A percentile compares a stretch with the other conserved stretches of the same genome.
Conservation (phyloP, 2,329 filamentous ascomycete genomes). For the Calonectria pauciramosa region DNA sequence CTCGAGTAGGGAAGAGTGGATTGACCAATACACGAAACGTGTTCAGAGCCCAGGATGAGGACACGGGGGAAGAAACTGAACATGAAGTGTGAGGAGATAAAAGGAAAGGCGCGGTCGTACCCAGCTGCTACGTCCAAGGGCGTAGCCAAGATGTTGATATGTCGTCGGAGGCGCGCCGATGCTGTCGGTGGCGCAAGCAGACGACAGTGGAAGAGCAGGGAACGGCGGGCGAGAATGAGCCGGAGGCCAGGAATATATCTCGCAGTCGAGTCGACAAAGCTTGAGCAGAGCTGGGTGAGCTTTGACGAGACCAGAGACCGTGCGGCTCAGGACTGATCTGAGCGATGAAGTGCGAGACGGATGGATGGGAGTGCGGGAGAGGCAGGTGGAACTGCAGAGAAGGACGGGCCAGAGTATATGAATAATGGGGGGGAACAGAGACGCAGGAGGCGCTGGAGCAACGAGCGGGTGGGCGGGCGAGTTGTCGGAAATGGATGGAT, state of each 20-base stretch:
- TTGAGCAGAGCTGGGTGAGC: background rate
- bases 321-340: slow-evolving; percentile 29
- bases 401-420: slow-evolving; percentile 46
- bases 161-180: slow-evolving; percentile 32
- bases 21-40: slow-evolving; percentile 37
- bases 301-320: slow-evolving; percentile 30
- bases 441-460: slow-evolving; percentile 27
- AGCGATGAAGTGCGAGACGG: slow-evolving; percentile 26
- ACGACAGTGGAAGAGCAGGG: slow-evolving; percentile 29
- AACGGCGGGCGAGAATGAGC: slow-evolving; percentile 29
- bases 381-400: slow-evolving; percentile 44
- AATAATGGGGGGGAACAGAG: slow-evolving; percentile 36
- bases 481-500: background rate
- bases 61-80: slow-evolving; percentile 15
- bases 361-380: slow-evolving; percentile 35
- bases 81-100: slow-evolving; percentile 25
- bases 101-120: slow-evolving; percentile 39
- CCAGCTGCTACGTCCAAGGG: slow-evolving; percentile 36
- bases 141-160: slow-evolving; percentile 30
- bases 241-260: slow-evolving; percentile 34
- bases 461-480: slow-evolving; percentile 7
- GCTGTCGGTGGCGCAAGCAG: slow-evolving; percentile 28
- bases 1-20: slow-evolving; percentile 35
- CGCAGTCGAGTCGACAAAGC: slow-evolving; percentile 12
- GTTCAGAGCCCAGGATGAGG: slow-evolving; percentile 15